Percentiles rank a stretch among this genome's conserved stretches.
Evolutionary conservation across 352 stramenopile species (phyloP).

Genomic region (Aphanomyces stellatus): DNA sequence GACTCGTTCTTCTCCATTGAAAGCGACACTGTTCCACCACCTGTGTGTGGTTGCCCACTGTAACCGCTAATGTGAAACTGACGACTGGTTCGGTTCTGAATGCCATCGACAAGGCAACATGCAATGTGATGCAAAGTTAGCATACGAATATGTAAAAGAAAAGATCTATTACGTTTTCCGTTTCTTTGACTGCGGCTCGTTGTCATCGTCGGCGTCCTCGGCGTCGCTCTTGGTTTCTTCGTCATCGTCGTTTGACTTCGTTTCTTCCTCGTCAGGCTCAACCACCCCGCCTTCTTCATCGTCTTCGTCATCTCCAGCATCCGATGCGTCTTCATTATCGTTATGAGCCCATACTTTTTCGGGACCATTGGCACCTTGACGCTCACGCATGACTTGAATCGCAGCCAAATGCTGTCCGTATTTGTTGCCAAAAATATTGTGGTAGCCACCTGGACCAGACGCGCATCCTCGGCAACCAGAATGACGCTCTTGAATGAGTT

Average conservation of each 20-base stretch:
- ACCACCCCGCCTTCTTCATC: slow-evolving; percentile 18
- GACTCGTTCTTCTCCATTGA: too few relatives aligned
- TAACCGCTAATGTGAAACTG: too few relatives aligned
- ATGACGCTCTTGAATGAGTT: slow-evolving; percentile 88
- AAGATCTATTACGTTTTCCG: slow-evolving; percentile 8
- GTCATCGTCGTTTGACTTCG: too few relatives aligned
- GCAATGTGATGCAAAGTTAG: too few relatives aligned
- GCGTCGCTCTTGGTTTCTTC: slow-evolving; percentile 22
- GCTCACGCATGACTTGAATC: slow-evolving; percentile 92
- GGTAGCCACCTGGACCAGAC: slow-evolving; percentile 84
- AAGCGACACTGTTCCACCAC: too few relatives aligned
- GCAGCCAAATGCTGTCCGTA: slow-evolving; percentile 97
- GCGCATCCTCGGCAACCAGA: slow-evolving; percentile 97
- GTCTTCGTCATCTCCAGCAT: slow-evolving; percentile 30
- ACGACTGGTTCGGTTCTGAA: too few relatives aligned
- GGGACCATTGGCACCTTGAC: not conserved
- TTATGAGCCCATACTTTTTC: slow-evolving; percentile 47
- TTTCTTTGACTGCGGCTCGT: slow-evolving; percentile 5
- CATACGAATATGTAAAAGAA: too few relatives aligned
- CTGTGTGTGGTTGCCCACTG: too few relatives aligned
- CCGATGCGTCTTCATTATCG: slow-evolving; percentile 36
- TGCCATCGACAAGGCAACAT: too few relatives aligned
- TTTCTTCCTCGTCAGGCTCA: slow-evolving; percentile 27
- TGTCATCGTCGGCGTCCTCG: slow-evolving; percentile 21
- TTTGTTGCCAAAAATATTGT: slow-evolving; percentile 99